Evolutionary conservation across 2,329 filamentous ascomycete genomes (phyloP), one percentile per base, ranked within the genome.

Genomic region (Nothomitra cinnamomea): DNA sequence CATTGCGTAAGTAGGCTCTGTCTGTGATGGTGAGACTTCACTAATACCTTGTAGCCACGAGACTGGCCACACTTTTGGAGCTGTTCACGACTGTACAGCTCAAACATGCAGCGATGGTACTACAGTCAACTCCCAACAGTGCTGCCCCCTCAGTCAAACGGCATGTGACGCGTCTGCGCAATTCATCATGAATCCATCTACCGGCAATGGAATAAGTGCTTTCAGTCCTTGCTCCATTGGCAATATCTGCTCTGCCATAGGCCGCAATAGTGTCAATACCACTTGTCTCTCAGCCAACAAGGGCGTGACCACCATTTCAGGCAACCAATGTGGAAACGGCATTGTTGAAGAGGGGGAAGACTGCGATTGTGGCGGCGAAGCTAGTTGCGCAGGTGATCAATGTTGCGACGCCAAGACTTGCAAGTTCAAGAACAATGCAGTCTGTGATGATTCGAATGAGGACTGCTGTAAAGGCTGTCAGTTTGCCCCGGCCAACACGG

Each of bases 121-220:
- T 38, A 68, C 70, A 1, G 75, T 81, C 58, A 72, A 68, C 53
- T 71, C 78, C 1, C 79, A 80, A 42, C 76, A 80, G 63, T 98
- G 92, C 67, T 98, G 92, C 61, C 92, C 89, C 0, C 72, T 95
- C 6, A 84, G 74, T 60, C 62, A 70, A 7, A 65, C 57, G 42
- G 74, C 70, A 0, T 98, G 92, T 66, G 74, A 94, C 66, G 92
- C 92, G 21, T 71, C 74, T 42, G 82, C 78, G n/a, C 68, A 75
- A 56, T 98, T 80, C 69, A 88, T 98, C 67, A 98, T 98, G 92
- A 96, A 96, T 65, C 92, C 92, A 0, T 92, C 85, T 10, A 92
- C 90, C 1, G 77, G 76, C 12, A 65, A 72, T 7, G 77, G 79
- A 54, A 87, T 95, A 64, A 83, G 76, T 0, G 70, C 76, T 42